Evolutionary conservation across 2,329 filamentous ascomycete genomes (phyloP), one percentile per base, ranked within the genome.

Genomic region (Fusarium tjaetaba): DNA sequence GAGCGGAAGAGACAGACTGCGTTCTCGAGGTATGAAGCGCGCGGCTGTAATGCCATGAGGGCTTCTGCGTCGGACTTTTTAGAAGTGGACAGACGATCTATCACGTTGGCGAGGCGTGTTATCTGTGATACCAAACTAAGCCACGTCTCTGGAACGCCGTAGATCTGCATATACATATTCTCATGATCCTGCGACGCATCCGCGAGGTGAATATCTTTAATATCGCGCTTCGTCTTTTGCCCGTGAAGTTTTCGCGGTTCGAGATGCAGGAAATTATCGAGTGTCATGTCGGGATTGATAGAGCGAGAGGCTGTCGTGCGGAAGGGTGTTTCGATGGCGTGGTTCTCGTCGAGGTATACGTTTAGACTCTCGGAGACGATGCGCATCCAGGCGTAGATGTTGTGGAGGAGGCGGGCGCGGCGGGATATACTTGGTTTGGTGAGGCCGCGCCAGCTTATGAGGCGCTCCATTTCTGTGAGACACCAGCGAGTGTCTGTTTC

Each of bases 111-210:
- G 1, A 76, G 64, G 0, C 74, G 60, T 4, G 74, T 76, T 4
- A 75, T 76, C 11, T 76, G 74, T 0, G 74, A 76, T 0, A 76
- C 74, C 10, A 76, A n/a, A 20, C 74, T 76, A 0, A 76, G 56
- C 74, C 74, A 76, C 11, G 74, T 76, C 57, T 76, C 74, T 11
- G 74, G 71, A 6, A 76, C 74, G 1, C 74, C 74, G 6, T 76
- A 76, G 7, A 76, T 76, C 38, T 73, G 74, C 74, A 76, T 75
- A 4, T 76, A 76, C 74, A 76, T 75, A 15, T 74, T 75, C 26
- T 76, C 74, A 15, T 73, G 63, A 5, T 72, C 71, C 30, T 73
- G 74, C 1, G 60, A 55, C 0, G 64, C 43, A 61, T 76, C 72
- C 2, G 66, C 71, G 0, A 76, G 39, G 14, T 76, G 74, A 1